Evolutionary conservation across 352 stramenopile genomes (phyloP), one percentile per base, ranked within the genome.

Genomic region (Saprolegnia diclina): DNA sequence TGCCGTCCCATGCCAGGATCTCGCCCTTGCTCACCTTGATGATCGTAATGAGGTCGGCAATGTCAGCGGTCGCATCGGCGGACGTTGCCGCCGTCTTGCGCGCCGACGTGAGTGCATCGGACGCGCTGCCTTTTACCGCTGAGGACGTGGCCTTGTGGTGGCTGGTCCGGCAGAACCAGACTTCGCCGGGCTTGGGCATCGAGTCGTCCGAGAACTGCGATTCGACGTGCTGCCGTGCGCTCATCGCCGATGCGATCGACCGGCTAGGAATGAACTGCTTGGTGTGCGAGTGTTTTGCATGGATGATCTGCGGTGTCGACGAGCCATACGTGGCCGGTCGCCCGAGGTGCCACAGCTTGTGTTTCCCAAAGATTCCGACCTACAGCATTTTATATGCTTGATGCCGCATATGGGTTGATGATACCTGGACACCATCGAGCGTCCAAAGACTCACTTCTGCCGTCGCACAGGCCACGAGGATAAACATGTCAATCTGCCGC

Each of bases 391-490:
- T n/a, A n/a, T n/a, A n/a, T 3, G 42, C 2, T 4, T 3, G 4
- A n/a, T n/a, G 42, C 42, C 13, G 42, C 42, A n/a, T n/a, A 7
- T 4, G 13, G 13, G 3, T n/a, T n/a, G 42, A 48, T n/a, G 42
- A n/a, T n/a, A 48, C 42, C 32, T 87, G 77, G 1, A 89, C 74
- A 18, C 83, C 82, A 40, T 89, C 80, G 16, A 92, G 54, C 11
- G 83, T 89, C 83, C 83, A 92, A 16, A 92, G n/a, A 64, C 72
- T 88, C 35, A 92, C 78, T 44, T 89, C 82, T 6, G 82, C 82
- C 62, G 87, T 85, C 13, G 72, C 80, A 61, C 79, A 85, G 0
- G 82, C 82, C 24, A 90, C 62, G 5, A 92, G 57, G 35, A 92
- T 38, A 64, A 80, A 92, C n/a, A 88, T 40, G 57, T 92, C 82